phyloP scores from a whole-genome alignment of 441 rosid species.

The Iberis amara region DNA sequence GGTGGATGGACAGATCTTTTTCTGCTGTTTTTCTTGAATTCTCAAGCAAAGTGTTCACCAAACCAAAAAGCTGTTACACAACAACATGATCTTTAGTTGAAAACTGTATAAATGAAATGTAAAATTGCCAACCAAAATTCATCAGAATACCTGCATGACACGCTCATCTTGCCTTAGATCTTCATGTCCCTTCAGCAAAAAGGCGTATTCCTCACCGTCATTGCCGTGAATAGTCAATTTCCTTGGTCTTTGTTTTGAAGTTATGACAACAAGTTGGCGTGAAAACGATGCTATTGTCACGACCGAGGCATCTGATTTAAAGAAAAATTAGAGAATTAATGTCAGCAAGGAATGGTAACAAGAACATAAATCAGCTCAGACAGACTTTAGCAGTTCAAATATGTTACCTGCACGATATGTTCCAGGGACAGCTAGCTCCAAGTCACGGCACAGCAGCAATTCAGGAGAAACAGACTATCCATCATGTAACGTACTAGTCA shows the following conservation, averaged over 20 bases:
- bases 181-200: conserved; percentile 97
- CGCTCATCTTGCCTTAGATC: conserved; percentile 99
- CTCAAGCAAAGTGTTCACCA: conserved; percentile 90
- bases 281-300: conserved; percentile 93
- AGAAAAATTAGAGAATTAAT: background rate
- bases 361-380: conserved; percentile 25
- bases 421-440: conserved; percentile 99
- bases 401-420: conserved; percentile 84
- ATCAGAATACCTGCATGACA: conserved; percentile 84
- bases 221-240: conserved; percentile 95
- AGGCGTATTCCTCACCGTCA: conserved; percentile 91
- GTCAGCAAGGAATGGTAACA: conserved; percentile 16
- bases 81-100: conserved; percentile 14
- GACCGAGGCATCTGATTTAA: conserved; percentile 62
- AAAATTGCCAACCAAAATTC: conserved; percentile 9
- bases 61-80: conserved; percentile 81
- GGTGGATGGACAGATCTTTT: conserved; percentile 86
- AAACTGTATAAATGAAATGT: conserved; percentile 4
- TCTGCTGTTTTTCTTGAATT: conserved; percentile 88
- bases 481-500: conserved; percentile 24
- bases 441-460: conserved; percentile 75
- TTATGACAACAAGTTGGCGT: conserved; percentile 81
- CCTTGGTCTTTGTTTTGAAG: conserved; percentile 95
- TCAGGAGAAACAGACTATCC: conserved; percentile 95
- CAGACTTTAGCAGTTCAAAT: conserved; percentile 18